Evolutionary conservation across 129 eudicot species (phyloP).

Genomic region (Chrysanthemum seticuspe): DNA sequence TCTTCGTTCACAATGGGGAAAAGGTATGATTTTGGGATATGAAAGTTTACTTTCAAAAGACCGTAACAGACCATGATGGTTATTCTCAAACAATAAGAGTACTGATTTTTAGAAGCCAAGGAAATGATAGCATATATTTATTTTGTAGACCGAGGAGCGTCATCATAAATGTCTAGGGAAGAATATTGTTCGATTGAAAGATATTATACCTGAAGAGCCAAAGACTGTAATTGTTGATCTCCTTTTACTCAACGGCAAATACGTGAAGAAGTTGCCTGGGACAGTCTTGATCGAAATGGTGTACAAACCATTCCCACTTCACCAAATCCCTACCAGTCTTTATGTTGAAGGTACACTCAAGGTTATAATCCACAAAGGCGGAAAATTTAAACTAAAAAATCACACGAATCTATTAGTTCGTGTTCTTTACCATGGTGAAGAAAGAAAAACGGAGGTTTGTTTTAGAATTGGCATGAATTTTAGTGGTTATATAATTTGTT

Average conservation of each 20-base stretch:
- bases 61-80: background rate
- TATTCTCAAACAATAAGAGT: background rate
- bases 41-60: background rate
- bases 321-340: background rate
- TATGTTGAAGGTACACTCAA: too few relatives aligned
- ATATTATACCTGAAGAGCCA: background rate
- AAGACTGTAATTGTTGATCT: background rate
- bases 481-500: too few relatives aligned
- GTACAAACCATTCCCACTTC: background rate
- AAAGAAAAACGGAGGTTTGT: too few relatives aligned
- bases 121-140: too few relatives aligned
- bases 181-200: background rate
- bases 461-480: too few relatives aligned
- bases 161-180: background rate
- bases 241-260: too few relatives aligned
- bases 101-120: too few relatives aligned
- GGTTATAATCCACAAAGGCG: too few relatives aligned
- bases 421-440: too few relatives aligned
- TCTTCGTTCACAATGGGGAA: background rate
- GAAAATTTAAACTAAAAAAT: too few relatives aligned
- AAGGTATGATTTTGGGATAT: background rate
- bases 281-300: constrained; percentile 22
- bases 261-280: constrained; percentile 19
- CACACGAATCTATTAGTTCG: too few relatives aligned
- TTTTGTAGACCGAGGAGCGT: background rate